These are phyloP conservation scores for Penicillium manginii DNA, from an alignment of 495 filamentous ascomycete species.

Conservation along the genomic window DNA sequence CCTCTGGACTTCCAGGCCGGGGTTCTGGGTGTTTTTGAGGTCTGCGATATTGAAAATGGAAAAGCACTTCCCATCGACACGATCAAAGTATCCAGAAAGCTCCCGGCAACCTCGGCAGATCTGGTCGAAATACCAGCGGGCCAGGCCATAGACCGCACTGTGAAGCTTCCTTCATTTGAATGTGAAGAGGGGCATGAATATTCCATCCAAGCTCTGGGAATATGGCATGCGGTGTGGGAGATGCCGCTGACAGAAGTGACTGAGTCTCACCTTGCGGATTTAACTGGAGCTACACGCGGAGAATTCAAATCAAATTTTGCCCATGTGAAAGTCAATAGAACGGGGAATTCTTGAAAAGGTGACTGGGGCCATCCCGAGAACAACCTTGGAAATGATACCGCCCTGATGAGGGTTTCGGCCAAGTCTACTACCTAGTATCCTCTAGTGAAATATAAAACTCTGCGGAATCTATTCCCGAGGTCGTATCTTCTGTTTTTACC, in stretches of 20 bases:
- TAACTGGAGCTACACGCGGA: conserved; percentile 21
- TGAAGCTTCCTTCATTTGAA: conserved; percentile 20
- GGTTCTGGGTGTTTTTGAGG: conserved; percentile 48
- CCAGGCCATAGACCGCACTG: conserved; percentile 11
- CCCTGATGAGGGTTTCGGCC: too few species aligned
- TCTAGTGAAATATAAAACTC: too few species aligned
- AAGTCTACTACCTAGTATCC: too few species aligned
- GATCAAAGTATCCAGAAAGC: conserved; percentile 48
- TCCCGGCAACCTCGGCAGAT: conserved; percentile 45
- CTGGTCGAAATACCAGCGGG: conserved; percentile 47
- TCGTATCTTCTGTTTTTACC: too few species aligned
- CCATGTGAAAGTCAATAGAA: conserved; percentile 13
- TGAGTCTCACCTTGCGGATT: conserved; percentile 20
- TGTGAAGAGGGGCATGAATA: conserved; percentile 32
- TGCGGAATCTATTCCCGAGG: too few species aligned
- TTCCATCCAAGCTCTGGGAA: conserved; percentile 30
- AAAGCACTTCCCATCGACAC: conserved; percentile 38
- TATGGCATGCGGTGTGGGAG: conserved; percentile 40
- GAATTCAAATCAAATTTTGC: conserved; percentile 30
- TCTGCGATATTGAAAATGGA: conserved; percentile 38
- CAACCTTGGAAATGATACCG: too few species aligned
- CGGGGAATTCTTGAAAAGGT: not conserved
- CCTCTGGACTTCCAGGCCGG: conserved; percentile 53
- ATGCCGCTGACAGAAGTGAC: conserved; percentile 23
- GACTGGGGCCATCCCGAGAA: too few species aligned